Percentiles rank a stretch among this genome's conserved stretches.
phyloP scores from a whole-genome alignment of 2,329 filamentous ascomycete species.

The Neofusicoccum ribis region DNA sequence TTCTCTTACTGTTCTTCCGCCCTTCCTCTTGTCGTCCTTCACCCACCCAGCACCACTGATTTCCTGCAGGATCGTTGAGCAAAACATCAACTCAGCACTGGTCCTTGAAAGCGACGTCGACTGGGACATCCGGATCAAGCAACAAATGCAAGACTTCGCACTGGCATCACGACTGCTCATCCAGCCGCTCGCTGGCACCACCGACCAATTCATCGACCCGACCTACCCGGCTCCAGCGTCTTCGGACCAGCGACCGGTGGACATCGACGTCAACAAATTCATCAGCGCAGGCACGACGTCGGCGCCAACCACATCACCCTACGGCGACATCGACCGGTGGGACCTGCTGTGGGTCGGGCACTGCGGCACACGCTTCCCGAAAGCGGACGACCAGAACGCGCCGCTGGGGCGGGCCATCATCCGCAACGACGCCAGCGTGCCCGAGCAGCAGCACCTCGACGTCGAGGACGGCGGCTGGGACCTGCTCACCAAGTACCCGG shows the following conservation, averaged over 20 bases:
- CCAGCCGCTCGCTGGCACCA: slow-evolving; percentile 9
- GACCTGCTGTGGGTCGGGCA: slow-evolving; percentile 40
- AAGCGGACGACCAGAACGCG: not conserved
- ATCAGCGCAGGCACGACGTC: not conserved
- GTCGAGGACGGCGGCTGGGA: slow-evolving; percentile 23
- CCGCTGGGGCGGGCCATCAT: slow-evolving; percentile 27
- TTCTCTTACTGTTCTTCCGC: not conserved
- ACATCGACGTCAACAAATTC: slow-evolving; percentile 20
- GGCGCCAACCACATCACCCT: slow-evolving; percentile 27
- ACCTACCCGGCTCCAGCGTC: slow-evolving; percentile 21
- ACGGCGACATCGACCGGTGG: slow-evolving; percentile 37
- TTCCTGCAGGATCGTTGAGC: slow-evolving; percentile 10
- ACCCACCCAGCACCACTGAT: not conserved
- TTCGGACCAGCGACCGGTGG: not conserved
- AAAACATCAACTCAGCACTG: slow-evolving; percentile 22
- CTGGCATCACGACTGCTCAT: slow-evolving; percentile 20
- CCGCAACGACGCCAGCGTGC: slow-evolving; percentile 25
- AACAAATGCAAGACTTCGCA: slow-evolving; percentile 25
- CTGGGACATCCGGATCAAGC: slow-evolving; percentile 26
- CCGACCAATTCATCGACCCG: slow-evolving; percentile 16
- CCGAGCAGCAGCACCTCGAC: slow-evolving; percentile 26
- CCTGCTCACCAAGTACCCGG: slow-evolving; percentile 20
- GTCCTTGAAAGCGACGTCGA: slow-evolving; percentile 27
- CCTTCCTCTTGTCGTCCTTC: not conserved
- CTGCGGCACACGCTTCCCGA: slow-evolving; percentile 30